Conservation (phyloP, 2,329 filamentous ascomycete genomes). For the Alternaria gansuensis region DNA sequence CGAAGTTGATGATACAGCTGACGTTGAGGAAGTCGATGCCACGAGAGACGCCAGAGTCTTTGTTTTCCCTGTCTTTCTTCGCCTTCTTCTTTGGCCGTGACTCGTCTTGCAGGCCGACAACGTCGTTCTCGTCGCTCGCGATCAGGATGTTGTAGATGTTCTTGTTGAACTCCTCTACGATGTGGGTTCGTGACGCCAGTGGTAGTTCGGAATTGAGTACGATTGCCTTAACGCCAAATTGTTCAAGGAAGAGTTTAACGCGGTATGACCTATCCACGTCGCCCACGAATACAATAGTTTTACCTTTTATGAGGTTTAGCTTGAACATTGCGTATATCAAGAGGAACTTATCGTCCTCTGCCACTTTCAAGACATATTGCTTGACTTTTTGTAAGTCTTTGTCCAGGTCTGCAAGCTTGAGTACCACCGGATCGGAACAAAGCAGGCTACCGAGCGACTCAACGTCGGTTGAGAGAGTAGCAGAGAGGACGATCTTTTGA, state of each 20-base stretch:
- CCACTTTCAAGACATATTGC: conserved; percentile 90
- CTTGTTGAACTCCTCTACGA: conserved; percentile 97
- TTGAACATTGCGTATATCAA: conserved; percentile 95
- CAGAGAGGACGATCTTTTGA: conserved; percentile 93
- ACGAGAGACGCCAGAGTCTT: conserved; percentile 94
- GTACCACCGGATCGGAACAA: conserved; percentile 77
- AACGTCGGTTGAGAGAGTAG: conserved; percentile 87
- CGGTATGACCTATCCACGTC: conserved; percentile 92
- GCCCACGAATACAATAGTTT: conserved; percentile 77
- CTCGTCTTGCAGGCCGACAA: conserved; percentile 68
- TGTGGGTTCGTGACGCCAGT: conserved; percentile 90
- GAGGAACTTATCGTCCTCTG: conserved; percentile 97
- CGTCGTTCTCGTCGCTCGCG: conserved; percentile 89
- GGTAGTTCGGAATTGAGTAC: conserved; percentile 94
- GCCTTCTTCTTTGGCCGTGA: conserved; percentile 63
- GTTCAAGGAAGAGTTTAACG: conserved; percentile 92
- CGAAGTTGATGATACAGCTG: conserved; percentile 85
- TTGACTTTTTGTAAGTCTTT: conserved; percentile 78
- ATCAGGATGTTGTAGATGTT: conserved; percentile 98
- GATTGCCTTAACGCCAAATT: conserved; percentile 93
- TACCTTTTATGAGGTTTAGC: conserved; percentile 59
- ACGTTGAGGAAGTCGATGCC: conserved; percentile 98
- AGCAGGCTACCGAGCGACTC: conserved; percentile 86
- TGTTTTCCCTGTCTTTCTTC: conserved; percentile 67
- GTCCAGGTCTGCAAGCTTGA: conserved; percentile 85